A percentile compares a stretch with the other conserved stretches of the same genome.
phyloP scores from a whole-genome alignment of 371 early-diverging fungal species.

The Lichtheimia hyalospora region DNA sequence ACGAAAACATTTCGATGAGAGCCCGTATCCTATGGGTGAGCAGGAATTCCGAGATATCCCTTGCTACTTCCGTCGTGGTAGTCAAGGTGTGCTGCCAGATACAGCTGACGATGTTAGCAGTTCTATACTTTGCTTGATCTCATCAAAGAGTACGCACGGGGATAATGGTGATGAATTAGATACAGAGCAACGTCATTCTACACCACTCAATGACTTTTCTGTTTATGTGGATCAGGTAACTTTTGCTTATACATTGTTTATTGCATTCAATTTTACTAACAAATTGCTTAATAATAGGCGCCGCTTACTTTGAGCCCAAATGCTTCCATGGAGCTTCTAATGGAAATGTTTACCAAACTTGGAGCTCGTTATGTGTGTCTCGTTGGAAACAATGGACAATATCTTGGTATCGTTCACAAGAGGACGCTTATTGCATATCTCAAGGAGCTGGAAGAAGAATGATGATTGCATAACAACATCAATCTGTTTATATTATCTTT shows the following conservation, averaged over 20 bases:
- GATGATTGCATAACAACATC: background rate
- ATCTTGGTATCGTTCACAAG: conserved; percentile 78
- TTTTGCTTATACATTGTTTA: background rate
- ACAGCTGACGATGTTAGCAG: background rate
- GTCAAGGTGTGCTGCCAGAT: conserved; percentile 2
- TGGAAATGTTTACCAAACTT: conserved; percentile 85
- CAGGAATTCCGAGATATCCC: conserved; percentile 29
- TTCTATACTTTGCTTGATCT: conserved; percentile 1
- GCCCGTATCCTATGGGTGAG: conserved; percentile 33
- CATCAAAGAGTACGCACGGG: background rate
- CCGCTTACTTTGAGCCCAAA: conserved; percentile 75
- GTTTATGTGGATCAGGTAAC: conserved; percentile 73
- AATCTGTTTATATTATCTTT: conserved; percentile 4
- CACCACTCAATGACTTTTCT: conserved; percentile 60
- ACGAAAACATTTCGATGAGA: conserved; percentile 23
- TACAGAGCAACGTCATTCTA: background rate
- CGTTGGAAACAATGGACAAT: conserved; percentile 55
- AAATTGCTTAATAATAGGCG: conserved; percentile 41
- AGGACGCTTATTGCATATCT: conserved; percentile 68
- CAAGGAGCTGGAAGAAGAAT: conserved; percentile 56
- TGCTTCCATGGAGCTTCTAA: conserved; percentile 84
- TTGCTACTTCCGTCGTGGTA: conserved; percentile 24
- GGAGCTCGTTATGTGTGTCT: conserved; percentile 70
- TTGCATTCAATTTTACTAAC: conserved; percentile 3
- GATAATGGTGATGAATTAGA: conserved; percentile 3